These are phyloP conservation scores for Yamadazyma friedrichii DNA, from an alignment of 1,139 yeast species.

Conservation along the genomic window DNA sequence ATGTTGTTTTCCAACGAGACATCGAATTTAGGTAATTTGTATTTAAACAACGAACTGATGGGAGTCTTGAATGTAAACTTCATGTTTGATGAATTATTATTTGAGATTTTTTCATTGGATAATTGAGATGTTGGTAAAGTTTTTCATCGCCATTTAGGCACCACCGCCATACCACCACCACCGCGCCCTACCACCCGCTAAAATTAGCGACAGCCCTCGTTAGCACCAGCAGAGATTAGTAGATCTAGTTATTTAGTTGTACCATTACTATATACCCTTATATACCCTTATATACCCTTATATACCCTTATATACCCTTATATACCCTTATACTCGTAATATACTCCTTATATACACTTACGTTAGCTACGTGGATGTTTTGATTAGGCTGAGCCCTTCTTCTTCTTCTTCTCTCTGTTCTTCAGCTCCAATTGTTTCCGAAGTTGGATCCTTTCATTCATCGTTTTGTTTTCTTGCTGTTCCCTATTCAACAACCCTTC, in stretches of 20 bases:
- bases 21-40: constrained; percentile 41
- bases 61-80: constrained; percentile 47
- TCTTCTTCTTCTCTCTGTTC: constrained; percentile 22
- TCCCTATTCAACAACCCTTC: constrained; percentile 26
- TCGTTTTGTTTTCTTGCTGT: constrained; percentile 9
- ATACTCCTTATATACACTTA: no score
- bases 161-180: background rate
- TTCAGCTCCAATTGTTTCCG: constrained; percentile 41
- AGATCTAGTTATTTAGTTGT: no score
- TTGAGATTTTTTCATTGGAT: constrained; percentile 21
- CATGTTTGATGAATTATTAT: constrained; percentile 24
- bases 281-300: no score
- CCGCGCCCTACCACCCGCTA: background rate
- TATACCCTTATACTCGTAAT: no score
- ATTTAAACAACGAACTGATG: constrained; percentile 38
- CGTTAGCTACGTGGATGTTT: no score
- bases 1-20: constrained; percentile 43
- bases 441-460: constrained; percentile 44
- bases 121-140: constrained; percentile 4
- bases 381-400: constrained; percentile 11
- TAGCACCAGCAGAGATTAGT: no score
- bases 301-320: no score
- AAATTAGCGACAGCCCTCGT: background rate
- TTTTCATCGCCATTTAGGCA: background rate
- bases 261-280: no score